A percentile compares a stretch with the other conserved stretches of the same genome.
Evolutionary conservation across 371 early-diverging fungal species (phyloP).

Genomic region (Lichtheimia ornata): DNA sequence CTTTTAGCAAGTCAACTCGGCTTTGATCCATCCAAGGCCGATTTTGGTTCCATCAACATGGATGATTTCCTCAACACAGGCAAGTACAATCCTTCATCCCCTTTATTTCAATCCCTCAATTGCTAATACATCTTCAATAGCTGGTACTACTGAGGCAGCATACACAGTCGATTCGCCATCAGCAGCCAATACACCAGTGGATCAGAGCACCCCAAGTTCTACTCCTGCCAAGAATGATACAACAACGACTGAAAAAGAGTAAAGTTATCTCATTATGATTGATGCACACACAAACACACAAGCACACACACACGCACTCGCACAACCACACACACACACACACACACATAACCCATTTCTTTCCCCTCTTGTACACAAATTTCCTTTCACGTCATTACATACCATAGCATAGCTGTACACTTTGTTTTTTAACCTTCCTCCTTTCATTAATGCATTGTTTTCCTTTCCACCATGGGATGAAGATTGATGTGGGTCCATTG

Average conservation of each 20-base stretch:
- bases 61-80: slow-evolving; percentile 22
- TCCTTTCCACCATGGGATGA: background rate
- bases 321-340: background rate
- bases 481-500: too few relatives aligned
- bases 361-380: slow-evolving; percentile 2
- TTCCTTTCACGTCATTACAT: slow-evolving; percentile 1
- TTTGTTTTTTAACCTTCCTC: slow-evolving; percentile 1
- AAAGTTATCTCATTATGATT: too few relatives aligned
- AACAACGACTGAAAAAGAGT: background rate
- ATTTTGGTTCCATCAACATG: slow-evolving; percentile 17
- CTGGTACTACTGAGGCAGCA: slow-evolving; percentile 1
- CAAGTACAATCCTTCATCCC: slow-evolving; percentile 1
- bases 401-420: background rate
- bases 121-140: background rate
- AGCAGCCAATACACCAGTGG: slow-evolving; percentile 3
- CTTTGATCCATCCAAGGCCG: slow-evolving; percentile 17
- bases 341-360: background rate
- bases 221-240: background rate
- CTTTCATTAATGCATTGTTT: background rate
- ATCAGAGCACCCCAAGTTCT: background rate
- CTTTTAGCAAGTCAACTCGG: slow-evolving; percentile 18
- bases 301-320: background rate
- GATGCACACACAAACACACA: background rate
- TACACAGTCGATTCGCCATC: slow-evolving; percentile 13
- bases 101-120: background rate